Evolutionary conservation across 768 basidiomycete genomes (phyloP).

Genomic region (Lentinula guzmanii): DNA sequence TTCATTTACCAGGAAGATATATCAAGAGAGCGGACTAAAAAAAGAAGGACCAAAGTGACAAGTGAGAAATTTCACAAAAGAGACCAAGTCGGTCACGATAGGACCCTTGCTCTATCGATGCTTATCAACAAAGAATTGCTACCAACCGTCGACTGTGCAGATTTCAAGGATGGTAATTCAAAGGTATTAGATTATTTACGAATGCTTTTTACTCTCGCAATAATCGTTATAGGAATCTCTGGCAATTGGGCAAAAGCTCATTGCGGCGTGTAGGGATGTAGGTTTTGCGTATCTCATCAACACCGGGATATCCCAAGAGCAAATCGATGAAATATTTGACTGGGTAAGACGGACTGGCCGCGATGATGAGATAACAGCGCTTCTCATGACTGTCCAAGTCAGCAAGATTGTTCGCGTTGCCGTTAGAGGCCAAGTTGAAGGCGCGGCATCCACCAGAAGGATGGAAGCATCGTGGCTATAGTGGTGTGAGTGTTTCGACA

Average conservation of each 20-base stretch:
- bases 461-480: constrained; percentile 19
- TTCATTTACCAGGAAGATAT: no score
- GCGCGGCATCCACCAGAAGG: constrained; percentile 20
- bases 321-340: constrained; percentile 19
- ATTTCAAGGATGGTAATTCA: background rate
- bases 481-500: constrained; percentile 11
- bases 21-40: no score
- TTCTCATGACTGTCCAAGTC: constrained; percentile 7
- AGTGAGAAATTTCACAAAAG: no score
- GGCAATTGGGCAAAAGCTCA: constrained; percentile 11
- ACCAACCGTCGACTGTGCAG: background rate
- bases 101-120: no score
- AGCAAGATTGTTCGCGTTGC: constrained; percentile 16
- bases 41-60: no score
- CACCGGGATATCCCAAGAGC: constrained; percentile 17
- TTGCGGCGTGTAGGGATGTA: constrained; percentile 14
- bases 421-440: constrained; percentile 16
- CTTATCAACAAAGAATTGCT: background rate
- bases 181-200: background rate
- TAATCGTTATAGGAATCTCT: constrained; percentile 8
- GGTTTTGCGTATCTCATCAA: constrained; percentile 28
- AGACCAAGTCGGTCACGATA: no score
- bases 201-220: background rate
- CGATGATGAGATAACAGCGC: background rate
- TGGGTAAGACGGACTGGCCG: constrained; percentile 12